Conservation (phyloP, 169 alveolate genomes). For the Cystoisospora suis region DNA sequence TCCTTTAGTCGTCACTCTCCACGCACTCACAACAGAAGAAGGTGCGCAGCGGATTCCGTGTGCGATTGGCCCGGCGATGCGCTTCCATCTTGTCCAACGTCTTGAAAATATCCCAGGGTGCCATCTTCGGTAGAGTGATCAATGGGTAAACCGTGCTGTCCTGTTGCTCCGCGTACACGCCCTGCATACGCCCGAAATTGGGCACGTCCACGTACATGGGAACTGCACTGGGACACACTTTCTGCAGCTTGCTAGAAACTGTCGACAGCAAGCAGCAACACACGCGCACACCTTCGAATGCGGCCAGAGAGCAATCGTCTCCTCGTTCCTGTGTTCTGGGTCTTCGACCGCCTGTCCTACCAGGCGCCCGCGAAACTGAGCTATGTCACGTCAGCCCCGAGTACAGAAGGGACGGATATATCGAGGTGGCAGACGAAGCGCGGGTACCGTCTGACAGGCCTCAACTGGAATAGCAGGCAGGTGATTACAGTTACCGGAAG, state of each 20-base stretch:
- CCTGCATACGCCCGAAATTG: conserved; percentile 65
- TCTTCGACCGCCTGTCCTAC: too few species aligned
- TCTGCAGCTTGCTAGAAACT: neutral
- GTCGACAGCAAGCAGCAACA: neutral
- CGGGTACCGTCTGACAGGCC: too few species aligned
- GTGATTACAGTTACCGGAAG: too few species aligned
- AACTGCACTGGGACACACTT: neutral
- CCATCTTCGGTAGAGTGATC: conserved; percentile 59
- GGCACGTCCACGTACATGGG: conserved; percentile 53
- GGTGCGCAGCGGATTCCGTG: neutral
- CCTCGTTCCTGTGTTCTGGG: too few species aligned
- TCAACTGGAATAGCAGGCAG: too few species aligned
- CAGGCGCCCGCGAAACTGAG: too few species aligned
- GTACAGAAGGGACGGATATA: too few species aligned
- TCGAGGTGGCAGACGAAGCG: too few species aligned
- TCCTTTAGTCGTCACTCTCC: too few species aligned
- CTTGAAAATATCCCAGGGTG: conserved; percentile 57
- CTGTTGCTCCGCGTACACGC: neutral
- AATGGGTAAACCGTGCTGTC: conserved; percentile 61
- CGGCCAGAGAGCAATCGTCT: too few species aligned
- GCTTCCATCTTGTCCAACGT: conserved; percentile 42
- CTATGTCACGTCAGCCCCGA: too few species aligned
- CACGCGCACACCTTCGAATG: too few species aligned
- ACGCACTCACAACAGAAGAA: neutral
- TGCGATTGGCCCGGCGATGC: neutral